phyloP scores from a whole-genome alignment of 148 eudicot genomes.

The Heliosperma pusillum region DNA sequence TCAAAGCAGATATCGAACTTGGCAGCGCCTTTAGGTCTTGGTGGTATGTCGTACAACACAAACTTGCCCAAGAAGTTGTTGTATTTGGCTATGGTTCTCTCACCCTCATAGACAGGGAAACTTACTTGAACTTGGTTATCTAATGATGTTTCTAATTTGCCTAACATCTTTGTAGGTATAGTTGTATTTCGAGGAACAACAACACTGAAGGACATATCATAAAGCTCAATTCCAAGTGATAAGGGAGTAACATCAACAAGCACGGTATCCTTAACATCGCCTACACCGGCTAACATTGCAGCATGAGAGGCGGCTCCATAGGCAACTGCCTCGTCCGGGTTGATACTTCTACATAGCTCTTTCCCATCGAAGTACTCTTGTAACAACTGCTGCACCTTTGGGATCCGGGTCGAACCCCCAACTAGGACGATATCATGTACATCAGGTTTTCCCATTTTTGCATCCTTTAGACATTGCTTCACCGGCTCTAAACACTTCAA shows the following conservation, averaged over 20 bases:
- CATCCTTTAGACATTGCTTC: slow-evolving; percentile 13
- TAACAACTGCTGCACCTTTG: too few relatives aligned
- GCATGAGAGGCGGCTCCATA: too few relatives aligned
- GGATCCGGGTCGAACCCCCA: slow-evolving; percentile 23
- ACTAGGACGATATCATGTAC: slow-evolving; percentile 18
- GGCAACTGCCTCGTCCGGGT: too few relatives aligned
- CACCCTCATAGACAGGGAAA: background rate
- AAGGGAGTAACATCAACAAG: background rate
- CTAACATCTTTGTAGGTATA: background rate
- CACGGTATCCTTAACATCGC: background rate
- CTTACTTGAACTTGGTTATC: background rate
- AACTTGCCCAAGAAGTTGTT: slow-evolving; percentile 24
- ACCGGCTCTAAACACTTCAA: slow-evolving; percentile 4
- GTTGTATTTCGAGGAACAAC: background rate
- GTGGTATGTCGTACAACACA: background rate
- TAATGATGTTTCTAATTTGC: background rate
- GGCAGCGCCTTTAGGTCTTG: slow-evolving; percentile 3
- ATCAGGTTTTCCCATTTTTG: background rate
- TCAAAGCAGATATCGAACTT: slow-evolving; percentile 6
- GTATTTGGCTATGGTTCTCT: background rate
- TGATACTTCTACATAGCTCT: too few relatives aligned
- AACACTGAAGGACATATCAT: background rate
- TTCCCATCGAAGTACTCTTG: too few relatives aligned
- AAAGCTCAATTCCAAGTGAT: background rate
- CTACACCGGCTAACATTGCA: background rate